Base-by-base conservation (phyloP, 805 yeast species). In the Nakazawaea wickerhamii region DNA sequence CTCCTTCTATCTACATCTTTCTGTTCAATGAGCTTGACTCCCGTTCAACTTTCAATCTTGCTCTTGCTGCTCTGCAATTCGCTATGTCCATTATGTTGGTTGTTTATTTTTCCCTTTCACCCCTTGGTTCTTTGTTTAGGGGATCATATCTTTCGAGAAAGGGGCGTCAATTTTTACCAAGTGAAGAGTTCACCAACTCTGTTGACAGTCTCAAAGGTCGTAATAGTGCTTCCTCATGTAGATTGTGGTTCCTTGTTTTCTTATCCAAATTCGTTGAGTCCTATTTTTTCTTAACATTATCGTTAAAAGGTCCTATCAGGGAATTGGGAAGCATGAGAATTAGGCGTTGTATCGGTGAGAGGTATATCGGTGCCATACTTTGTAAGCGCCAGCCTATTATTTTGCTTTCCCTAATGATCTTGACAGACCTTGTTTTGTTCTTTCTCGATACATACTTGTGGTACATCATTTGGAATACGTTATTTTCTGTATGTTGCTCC, bases 381-480 rank as follows among this genome's bases (percentile, higher is more conserved):
- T 85, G 95, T 55, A 55, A 59, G 9, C 54, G 62, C 31, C 90
- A 83, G 41, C 75, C 93, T 1, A 58, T 55, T 9, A 62, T 85
- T 20, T 65, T 86, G 1, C 60, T 86, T 14, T 54, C 55, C 0
- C 60, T 83, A 46, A 68, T 85, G 50, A 55, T 74, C 14, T 30
- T 76, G 9, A 79, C 89, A 0, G 90, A 84, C 55, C 60, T 83
- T 49, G 71, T 81, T 0, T 62, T 86, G 32, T 86, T 85, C 58
- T 83, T 84, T 50, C 70, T 86, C 43, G 95, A 86, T 51, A 85
- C 95, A 0, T 86, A 86, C 52, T 63, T 86, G 14, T 86, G 95
- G 95, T 86, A 84, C 52, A 85, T 86, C 44, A 70, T 86, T 30
- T 83, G 91, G 77, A 85, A 81, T 54, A 81, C 93, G 0, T 54